Base-by-base conservation (phyloP, 257 asterid genomes). In the Scutellaria baicalensis region DNA sequence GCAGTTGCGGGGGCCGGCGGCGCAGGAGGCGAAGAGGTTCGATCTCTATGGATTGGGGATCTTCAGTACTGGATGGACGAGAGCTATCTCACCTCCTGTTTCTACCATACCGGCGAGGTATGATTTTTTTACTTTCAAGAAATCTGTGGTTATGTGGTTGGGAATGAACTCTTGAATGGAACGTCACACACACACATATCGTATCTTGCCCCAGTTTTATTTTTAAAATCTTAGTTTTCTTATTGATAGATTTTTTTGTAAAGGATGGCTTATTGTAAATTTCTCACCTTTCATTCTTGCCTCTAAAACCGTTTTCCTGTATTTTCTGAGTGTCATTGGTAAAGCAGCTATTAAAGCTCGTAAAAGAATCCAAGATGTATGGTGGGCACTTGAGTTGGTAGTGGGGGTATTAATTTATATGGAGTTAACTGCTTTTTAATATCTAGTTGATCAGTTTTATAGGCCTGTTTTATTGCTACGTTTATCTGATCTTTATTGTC, bases 21-120 rank as follows among this genome's bases (percentile, higher is more conserved):
- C n/a, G 84, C 64, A 21, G 79, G 80, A 27, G 48, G 88, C 9
- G 80, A 84, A 11, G 97, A 91, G 83, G 62, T 89, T 70, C 84
- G 92, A 44, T 78, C 93, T 43, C 89, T 91, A 11, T 91, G 97
- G 97, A 85, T 91, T 78, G 97, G 97, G 39, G 96, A 91, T 66
- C 89, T 91, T 71, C 96, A 88, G 89, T 82, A 74, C 74, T 91
- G 95, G 95, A 91, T 91, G 97, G 97, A 91, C 63, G 97, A 91
- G 81, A 84, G 59, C 78, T 91, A 86, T 70, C 88, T 91, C 40
- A 65, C 72, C 27, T 66, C 62, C 49, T 86, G 92, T 74, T 86
- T 91, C 74, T 78, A 59, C 72, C 89, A 79, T 40, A 88, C 96
- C 8, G 96, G 96, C 56, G 96, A 88, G 91, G 97, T 91, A 74